These are phyloP conservation scores for Candida insectorum DNA, from an alignment of 805 yeast genomes.

Conservation along the genomic window DNA sequence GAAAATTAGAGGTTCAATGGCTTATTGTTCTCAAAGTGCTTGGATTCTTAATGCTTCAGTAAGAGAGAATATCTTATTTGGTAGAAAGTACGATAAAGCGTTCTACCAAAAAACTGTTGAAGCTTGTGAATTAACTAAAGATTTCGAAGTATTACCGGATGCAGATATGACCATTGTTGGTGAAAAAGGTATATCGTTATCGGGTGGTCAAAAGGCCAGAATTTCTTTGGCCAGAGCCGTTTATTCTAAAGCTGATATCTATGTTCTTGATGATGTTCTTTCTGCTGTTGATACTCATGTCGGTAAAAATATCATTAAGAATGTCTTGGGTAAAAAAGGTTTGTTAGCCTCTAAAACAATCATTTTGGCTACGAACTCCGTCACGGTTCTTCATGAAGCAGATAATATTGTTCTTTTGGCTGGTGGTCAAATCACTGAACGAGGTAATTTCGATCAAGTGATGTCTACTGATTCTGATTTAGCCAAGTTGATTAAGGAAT, in stretches of 20 bases:
- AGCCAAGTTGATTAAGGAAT: slow-evolving; percentile 28
- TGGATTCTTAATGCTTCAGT: slow-evolving; percentile 42
- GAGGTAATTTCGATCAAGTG: slow-evolving; percentile 49
- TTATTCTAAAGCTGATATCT: slow-evolving; percentile 37
- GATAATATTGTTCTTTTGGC: slow-evolving; percentile 29
- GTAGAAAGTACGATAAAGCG: slow-evolving; percentile 26
- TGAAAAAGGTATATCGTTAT: slow-evolving; percentile 40
- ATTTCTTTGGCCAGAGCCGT: slow-evolving; percentile 41
- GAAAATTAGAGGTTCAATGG: slow-evolving; percentile 29
- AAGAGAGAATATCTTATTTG: slow-evolving; percentile 38
- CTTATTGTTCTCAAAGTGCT: slow-evolving; percentile 39
- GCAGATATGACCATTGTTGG: slow-evolving; percentile 43
- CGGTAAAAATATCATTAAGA: slow-evolving; percentile 29
- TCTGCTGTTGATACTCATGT: slow-evolving; percentile 45
- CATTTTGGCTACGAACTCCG: slow-evolving; percentile 39
- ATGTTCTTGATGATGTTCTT: slow-evolving; percentile 38
- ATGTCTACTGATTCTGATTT: slow-evolving; percentile 36
- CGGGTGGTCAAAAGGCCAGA: slow-evolving; percentile 44
- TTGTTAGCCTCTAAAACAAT: slow-evolving; percentile 31
- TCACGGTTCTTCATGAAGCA: slow-evolving; percentile 33
- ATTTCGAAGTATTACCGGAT: slow-evolving; percentile 34
- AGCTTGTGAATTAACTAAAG: slow-evolving; percentile 36
- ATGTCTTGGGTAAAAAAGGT: slow-evolving; percentile 30
- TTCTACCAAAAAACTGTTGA: slow-evolving; percentile 30
- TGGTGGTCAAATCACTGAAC: slow-evolving; percentile 27